These are phyloP conservation scores for Aspergillus avenaceus DNA, from an alignment of 495 filamentous ascomycete species.

Conservation along the genomic window DNA sequence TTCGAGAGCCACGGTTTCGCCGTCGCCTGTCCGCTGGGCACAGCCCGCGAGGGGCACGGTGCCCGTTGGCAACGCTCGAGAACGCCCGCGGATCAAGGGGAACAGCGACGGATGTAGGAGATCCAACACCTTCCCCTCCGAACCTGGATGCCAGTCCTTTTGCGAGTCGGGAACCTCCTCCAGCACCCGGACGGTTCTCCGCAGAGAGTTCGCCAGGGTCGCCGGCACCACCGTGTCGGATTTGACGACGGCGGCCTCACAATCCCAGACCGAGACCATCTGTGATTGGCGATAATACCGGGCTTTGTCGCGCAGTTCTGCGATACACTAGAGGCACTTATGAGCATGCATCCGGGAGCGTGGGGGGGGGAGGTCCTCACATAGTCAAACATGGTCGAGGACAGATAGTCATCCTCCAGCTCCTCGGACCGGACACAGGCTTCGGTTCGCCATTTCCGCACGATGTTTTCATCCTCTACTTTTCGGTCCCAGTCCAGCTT, in stretches of 20 bases:
- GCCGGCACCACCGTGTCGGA: conserved; percentile 6
- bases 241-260: conserved; percentile 4
- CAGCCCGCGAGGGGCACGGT: conserved; percentile 6
- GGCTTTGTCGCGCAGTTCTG: conserved; percentile 1
- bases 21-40: neutral
- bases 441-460: conserved; percentile 9
- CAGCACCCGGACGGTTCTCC: neutral
- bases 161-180: conserved; percentile 1
- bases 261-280: neutral
- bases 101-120: conserved; percentile 15
- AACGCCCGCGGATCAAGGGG: conserved; percentile 6
- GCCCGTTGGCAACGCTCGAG: conserved; percentile 1
- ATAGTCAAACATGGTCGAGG: neutral
- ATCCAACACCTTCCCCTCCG: conserved; percentile 10
- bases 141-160: conserved; percentile 15
- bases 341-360: no score
- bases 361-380: neutral
- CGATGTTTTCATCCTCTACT: conserved; percentile 11
- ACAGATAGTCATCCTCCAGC: neutral
- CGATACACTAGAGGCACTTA: neutral
- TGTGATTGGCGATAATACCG: neutral
- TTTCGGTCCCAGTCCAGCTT: neutral
- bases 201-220: neutral
- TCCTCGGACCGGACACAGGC: neutral
- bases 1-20: neutral